Percentiles rank a stretch among this genome's conserved stretches.
phyloP scores from a whole-genome alignment of 1,284 basidiomycete genomes.

The Puccinia hordei region DNA sequence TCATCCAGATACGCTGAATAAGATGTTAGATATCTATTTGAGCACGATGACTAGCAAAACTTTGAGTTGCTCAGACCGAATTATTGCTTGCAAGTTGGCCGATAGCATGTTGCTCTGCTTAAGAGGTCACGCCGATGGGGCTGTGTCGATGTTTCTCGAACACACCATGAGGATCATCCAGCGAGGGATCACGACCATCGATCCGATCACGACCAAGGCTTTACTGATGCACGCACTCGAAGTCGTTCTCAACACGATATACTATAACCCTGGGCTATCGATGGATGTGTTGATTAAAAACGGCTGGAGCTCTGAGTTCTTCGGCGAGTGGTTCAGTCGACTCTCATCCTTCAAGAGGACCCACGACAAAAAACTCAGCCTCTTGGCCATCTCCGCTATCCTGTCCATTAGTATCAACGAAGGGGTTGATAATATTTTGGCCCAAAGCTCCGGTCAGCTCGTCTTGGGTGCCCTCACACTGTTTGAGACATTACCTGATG shows the following conservation, averaged over 20 bases:
- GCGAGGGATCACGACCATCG: constrained; percentile 60
- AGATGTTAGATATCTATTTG: constrained; percentile 80
- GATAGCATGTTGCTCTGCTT: constrained; percentile 80
- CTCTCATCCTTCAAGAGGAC: constrained; percentile 74
- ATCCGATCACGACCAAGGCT: constrained; percentile 65
- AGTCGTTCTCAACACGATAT: constrained; percentile 78
- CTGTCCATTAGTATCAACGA: constrained; percentile 58
- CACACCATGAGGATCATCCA: constrained; percentile 66
- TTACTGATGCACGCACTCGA: constrained; percentile 77
- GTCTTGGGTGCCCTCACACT: constrained; percentile 35
- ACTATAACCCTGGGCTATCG: constrained; percentile 78
- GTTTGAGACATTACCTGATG: constrained; percentile 36
- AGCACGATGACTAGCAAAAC: constrained; percentile 72
- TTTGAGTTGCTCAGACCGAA: constrained; percentile 77
- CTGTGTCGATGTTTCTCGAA: constrained; percentile 66
- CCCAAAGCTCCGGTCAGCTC: constrained; percentile 37
- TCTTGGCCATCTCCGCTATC: constrained; percentile 73
- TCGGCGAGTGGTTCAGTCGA: constrained; percentile 75
- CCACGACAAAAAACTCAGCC: constrained; percentile 83
- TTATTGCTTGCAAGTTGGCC: constrained; percentile 81
- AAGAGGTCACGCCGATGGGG: constrained; percentile 73
- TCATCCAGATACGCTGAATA: constrained; percentile 67
- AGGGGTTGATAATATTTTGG: constrained; percentile 33
- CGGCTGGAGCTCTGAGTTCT: constrained; percentile 68
- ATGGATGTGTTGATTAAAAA: constrained; percentile 72